Evolutionary conservation across 306 rosid species (phyloP).

Genomic region (Rosa lucieae): DNA sequence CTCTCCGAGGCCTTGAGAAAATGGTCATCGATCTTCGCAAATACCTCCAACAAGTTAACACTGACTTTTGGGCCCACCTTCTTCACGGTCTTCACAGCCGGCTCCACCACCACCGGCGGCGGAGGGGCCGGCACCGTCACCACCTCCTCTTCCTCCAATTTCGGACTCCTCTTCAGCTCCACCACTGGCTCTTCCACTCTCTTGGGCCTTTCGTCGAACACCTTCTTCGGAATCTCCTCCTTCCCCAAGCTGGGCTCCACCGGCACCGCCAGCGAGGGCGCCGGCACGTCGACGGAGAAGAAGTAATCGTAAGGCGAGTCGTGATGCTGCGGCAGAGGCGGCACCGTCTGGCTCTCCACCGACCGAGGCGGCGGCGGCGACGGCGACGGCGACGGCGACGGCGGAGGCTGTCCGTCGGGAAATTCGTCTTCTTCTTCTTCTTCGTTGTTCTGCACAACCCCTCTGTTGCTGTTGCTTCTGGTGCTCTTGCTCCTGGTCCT

Average conservation of each 20-base stretch:
- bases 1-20: constrained; percentile 90
- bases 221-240: constrained; percentile 41
- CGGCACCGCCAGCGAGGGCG: constrained; percentile 44
- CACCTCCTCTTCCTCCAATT: constrained; percentile 28
- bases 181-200: constrained; percentile 27
- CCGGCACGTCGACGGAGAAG: constrained; percentile 57
- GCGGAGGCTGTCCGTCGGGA: constrained; percentile 41
- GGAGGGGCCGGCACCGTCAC: constrained; percentile 30
- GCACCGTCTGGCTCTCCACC: constrained; percentile 28
- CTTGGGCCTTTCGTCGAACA: constrained; percentile 36
- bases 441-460: constrained; percentile 35
- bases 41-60: constrained; percentile 46
- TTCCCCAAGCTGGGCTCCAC: constrained; percentile 31
- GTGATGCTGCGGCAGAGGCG: constrained; percentile 33
- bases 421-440: not conserved
- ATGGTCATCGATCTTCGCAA: constrained; percentile 63
- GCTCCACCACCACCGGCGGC: constrained; percentile 18
- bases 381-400: constrained; percentile 4
- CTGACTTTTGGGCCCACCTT: constrained; percentile 36
- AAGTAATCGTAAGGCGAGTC: constrained; percentile 55
- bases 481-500: constrained; percentile 42
- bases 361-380: constrained; percentile 14
- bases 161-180: constrained; percentile 26
- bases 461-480: constrained; percentile 26
- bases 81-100: constrained; percentile 35